Evolutionary conservation across 345 rosid species (phyloP).

Genomic region (Sonneratia caseolaris): DNA sequence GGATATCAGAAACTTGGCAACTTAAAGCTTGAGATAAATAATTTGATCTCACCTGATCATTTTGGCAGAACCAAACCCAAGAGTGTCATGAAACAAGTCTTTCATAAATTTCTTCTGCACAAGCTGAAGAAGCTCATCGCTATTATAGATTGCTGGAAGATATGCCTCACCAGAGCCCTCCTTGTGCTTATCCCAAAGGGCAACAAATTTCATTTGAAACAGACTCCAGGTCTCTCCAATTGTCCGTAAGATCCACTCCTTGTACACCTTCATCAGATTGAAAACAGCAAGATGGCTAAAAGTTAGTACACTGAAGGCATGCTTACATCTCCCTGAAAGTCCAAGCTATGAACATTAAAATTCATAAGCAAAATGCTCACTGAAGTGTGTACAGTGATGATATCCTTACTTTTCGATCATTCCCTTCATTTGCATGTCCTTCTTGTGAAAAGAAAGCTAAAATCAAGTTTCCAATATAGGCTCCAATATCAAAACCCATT

Average conservation of each 20-base stretch:
- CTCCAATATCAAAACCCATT: constrained; percentile 90
- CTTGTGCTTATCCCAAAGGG: constrained; percentile 68
- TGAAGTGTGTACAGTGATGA: neutral
- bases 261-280: constrained; percentile 41
- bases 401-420: constrained; percentile 56
- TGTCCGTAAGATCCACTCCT: constrained; percentile 66
- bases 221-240: constrained; percentile 73
- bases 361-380: neutral
- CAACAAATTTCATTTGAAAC: constrained; percentile 49
- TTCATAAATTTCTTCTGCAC: constrained; percentile 50
- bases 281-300: neutral
- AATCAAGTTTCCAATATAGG: constrained; percentile 81
- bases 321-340: constrained; percentile 27
- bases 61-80: constrained; percentile 94
- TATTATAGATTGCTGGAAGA: constrained; percentile 67
- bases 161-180: constrained; percentile 86
- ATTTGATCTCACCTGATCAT: constrained; percentile 65
- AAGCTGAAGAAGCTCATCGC: constrained; percentile 48
- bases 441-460: constrained; percentile 89
- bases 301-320: neutral
- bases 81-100: constrained; percentile 69
- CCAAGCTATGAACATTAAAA: neutral
- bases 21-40: neutral
- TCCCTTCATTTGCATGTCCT: constrained; percentile 55
- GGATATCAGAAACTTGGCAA: neutral